These are phyloP conservation scores for Grifola frondosa DNA, from an alignment of 1,284 basidiomycete species.

Conservation along the genomic window DNA sequence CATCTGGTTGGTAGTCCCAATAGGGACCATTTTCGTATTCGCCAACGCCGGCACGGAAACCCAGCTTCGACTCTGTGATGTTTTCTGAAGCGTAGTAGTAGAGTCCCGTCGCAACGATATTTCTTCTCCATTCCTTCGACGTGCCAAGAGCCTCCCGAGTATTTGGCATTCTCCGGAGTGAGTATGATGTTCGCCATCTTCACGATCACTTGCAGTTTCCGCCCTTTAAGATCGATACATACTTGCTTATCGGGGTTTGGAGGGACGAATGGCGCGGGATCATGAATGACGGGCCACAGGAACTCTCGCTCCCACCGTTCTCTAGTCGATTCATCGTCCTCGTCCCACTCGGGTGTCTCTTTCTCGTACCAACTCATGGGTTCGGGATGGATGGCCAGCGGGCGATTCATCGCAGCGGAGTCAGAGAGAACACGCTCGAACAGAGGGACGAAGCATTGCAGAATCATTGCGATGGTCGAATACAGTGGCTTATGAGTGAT, in stretches of 20 bases:
- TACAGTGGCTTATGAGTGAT: constrained; percentile 4
- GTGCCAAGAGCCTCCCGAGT: constrained; percentile 32
- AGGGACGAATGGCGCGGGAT: constrained; percentile 4
- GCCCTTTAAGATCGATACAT: constrained; percentile 6
- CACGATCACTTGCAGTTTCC: constrained; percentile 29
- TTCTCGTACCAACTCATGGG: constrained; percentile 2
- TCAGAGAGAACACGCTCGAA: constrained; percentile 14
- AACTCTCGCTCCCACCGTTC: constrained; percentile 4
- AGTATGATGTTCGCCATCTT: constrained; percentile 33
- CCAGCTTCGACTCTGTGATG: constrained; percentile 17
- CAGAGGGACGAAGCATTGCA: constrained; percentile 11
- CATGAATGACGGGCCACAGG: constrained; percentile 6
- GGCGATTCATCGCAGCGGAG: neutral
- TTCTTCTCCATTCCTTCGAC: constrained; percentile 42
- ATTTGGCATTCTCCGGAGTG: constrained; percentile 27
- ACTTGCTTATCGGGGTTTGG: neutral
- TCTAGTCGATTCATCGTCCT: neutral
- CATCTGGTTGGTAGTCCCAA: constrained; percentile 10
- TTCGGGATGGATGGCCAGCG: constrained; percentile 1
- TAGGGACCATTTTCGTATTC: constrained; percentile 5
- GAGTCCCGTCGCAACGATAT: constrained; percentile 36
- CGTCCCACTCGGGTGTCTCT: neutral
- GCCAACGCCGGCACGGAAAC: constrained; percentile 16
- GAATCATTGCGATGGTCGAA: constrained; percentile 1
- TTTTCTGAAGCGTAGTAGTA: constrained; percentile 19